A percentile compares a stretch with the other conserved stretches of the same genome.
These are phyloP conservation scores for Kingdonia uniflora DNA, from an alignment of 164 flowering plant species.

Conservation along the genomic window DNA sequence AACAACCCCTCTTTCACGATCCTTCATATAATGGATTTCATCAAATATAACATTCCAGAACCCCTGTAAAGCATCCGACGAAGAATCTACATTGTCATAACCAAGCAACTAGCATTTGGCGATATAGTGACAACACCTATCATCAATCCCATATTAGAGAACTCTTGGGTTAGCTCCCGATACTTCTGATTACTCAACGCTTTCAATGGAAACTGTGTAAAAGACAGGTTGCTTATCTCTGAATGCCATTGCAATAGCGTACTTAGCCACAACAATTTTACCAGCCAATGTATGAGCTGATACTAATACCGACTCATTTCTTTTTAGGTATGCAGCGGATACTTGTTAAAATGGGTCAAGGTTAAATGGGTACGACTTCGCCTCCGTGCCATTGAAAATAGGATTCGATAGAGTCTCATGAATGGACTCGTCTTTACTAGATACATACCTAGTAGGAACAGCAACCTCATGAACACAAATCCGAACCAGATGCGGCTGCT, in stretches of 20 bases:
- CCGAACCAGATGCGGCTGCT: no score
- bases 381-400: slow-evolving; percentile 34
- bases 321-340: no score
- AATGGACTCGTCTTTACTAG: no score
- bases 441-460: slow-evolving; percentile 51
- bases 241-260: no score
- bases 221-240: slow-evolving; percentile 87
- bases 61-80: slow-evolving; percentile 98
- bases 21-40: no score
- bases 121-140: slow-evolving; percentile 86
- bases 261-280: no score
- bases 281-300: no score
- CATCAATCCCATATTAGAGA: no score
- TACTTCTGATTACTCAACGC: slow-evolving; percentile 96
- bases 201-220: slow-evolving; percentile 89
- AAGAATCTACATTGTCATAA: slow-evolving; percentile 95
- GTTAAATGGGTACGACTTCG: slow-evolving; percentile 59
- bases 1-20: no score
- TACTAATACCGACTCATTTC: slow-evolving; percentile 84
- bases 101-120: slow-evolving; percentile 89
- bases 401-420: slow-evolving; percentile 67
- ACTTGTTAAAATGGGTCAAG: slow-evolving; percentile 92
- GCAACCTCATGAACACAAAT: no score
- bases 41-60: no score
- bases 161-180: slow-evolving; percentile 76